phyloP scores from a whole-genome alignment of 306 rosid genomes.

The Albizia julibrissin region DNA sequence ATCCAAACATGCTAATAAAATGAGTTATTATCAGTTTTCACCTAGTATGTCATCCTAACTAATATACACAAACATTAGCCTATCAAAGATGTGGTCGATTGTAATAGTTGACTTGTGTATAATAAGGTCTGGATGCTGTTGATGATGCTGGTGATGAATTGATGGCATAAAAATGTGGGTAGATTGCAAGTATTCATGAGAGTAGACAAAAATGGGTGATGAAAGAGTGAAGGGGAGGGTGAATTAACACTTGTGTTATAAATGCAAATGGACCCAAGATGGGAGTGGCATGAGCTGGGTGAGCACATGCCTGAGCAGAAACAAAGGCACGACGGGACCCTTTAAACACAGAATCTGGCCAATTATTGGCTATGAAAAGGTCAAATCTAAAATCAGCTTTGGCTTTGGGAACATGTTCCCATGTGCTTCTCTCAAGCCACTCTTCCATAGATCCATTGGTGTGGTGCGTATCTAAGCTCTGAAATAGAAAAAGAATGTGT shows the following conservation, averaged over 20 bases:
- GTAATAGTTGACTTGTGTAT: no score
- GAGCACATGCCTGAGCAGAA: constrained; percentile 43
- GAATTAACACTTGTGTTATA: background rate
- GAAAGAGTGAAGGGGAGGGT: background rate
- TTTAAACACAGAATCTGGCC: constrained; percentile 27
- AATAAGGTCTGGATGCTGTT: no score
- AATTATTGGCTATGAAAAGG: constrained; percentile 40
- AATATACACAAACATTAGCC: no score
- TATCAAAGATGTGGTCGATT: no score
- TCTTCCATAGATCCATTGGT: background rate
- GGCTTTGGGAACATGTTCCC: constrained; percentile 39
- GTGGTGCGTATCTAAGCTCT: background rate
- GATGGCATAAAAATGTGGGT: background rate
- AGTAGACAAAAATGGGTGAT: background rate
- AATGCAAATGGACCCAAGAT: constrained; percentile 32
- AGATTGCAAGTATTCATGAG: background rate
- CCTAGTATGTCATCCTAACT: no score
- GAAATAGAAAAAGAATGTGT: background rate
- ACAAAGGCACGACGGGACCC: background rate
- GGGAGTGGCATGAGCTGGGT: constrained; percentile 49
- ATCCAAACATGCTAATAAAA: no score
- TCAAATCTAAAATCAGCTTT: constrained; percentile 17
- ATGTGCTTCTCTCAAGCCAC: constrained; percentile 29
- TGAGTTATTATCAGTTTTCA: no score
- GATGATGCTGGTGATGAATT: background rate